Percentiles rank a stretch among this genome's conserved stretches.
phyloP scores from a whole-genome alignment of 176 grass and related monocot genomes.

The Melocanna baccifera region DNA sequence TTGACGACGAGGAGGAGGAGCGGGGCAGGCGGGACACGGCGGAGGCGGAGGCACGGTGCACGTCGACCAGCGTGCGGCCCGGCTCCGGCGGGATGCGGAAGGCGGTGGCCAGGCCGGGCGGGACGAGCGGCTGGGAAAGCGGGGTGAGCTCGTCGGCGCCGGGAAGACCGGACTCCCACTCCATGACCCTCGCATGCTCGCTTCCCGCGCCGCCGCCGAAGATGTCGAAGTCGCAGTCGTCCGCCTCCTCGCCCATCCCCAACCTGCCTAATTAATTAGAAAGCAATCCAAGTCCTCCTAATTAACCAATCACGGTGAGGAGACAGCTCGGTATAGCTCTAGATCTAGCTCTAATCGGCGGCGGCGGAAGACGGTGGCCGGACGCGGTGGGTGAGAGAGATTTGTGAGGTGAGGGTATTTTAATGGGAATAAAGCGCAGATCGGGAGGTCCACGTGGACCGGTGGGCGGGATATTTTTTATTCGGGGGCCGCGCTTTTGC shows the following conservation, averaged over 20 bases:
- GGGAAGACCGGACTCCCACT: constrained; percentile 77
- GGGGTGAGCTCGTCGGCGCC: constrained; percentile 58
- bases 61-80: constrained; percentile 53
- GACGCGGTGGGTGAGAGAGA: not conserved
- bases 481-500: constrained; percentile 14
- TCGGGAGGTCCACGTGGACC: constrained; percentile 42
- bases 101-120: constrained; percentile 56
- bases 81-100: constrained; percentile 86
- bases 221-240: constrained; percentile 19
- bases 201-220: not conserved
- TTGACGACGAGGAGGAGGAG: constrained; percentile 1
- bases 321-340: not conserved
- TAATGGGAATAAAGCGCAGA: constrained; percentile 30
- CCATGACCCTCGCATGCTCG: constrained; percentile 41
- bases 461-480: constrained; percentile 49
- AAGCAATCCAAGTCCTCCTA: no score
- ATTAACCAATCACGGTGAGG: not conserved
- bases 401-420: not conserved
- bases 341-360: not conserved
- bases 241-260: constrained; percentile 49
- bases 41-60: constrained; percentile 60
- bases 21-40: constrained; percentile 62
- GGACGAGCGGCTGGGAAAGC: constrained; percentile 68
- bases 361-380: not conserved
- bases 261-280: not conserved